These are phyloP conservation scores for Malassezia equina DNA, from an alignment of 1,284 basidiomycete species.

Conservation along the genomic window DNA sequence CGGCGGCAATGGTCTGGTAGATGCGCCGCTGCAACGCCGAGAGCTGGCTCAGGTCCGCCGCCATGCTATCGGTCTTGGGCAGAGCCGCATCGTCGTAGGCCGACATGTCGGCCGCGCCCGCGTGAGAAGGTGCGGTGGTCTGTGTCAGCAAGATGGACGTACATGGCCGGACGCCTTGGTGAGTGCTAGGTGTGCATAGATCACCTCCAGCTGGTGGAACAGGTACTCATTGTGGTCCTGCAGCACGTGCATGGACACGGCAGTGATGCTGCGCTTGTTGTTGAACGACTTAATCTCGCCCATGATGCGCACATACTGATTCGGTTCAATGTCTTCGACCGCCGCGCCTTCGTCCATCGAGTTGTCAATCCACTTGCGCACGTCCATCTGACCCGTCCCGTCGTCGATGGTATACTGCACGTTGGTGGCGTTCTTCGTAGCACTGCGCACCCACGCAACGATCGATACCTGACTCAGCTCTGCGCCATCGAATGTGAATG, in stretches of 20 bases:
- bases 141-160: slow-evolving; percentile 15
- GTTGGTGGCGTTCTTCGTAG: slow-evolving; percentile 68
- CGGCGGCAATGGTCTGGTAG: slow-evolving; percentile 24
- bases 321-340: slow-evolving; percentile 50
- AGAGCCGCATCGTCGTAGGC: slow-evolving; percentile 22
- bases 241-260: slow-evolving; percentile 49
- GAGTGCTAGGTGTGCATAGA: slow-evolving; percentile 48
- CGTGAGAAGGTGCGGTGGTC: slow-evolving; percentile 2
- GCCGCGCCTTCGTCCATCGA: slow-evolving; percentile 52
- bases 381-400: slow-evolving; percentile 77
- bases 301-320: slow-evolving; percentile 70
- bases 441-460: slow-evolving; percentile 68
- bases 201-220: slow-evolving; percentile 63
- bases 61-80: slow-evolving; percentile 17
- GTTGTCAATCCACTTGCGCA: slow-evolving; percentile 75
- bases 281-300: slow-evolving; percentile 82
- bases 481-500: slow-evolving; percentile 69
- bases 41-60: slow-evolving; percentile 23
- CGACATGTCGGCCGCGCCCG: neutral
- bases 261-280: slow-evolving; percentile 64
- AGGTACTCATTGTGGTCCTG: slow-evolving; percentile 69
- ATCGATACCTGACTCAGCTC: slow-evolving; percentile 67
- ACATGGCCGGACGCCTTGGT: slow-evolving; percentile 18
- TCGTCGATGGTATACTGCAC: slow-evolving; percentile 73
- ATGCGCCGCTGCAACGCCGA: slow-evolving; percentile 23